A percentile compares a stretch with the other conserved stretches of the same genome.
Evolutionary conservation across 345 rosid species (phyloP).

Genomic region (Psidium guajava): DNA sequence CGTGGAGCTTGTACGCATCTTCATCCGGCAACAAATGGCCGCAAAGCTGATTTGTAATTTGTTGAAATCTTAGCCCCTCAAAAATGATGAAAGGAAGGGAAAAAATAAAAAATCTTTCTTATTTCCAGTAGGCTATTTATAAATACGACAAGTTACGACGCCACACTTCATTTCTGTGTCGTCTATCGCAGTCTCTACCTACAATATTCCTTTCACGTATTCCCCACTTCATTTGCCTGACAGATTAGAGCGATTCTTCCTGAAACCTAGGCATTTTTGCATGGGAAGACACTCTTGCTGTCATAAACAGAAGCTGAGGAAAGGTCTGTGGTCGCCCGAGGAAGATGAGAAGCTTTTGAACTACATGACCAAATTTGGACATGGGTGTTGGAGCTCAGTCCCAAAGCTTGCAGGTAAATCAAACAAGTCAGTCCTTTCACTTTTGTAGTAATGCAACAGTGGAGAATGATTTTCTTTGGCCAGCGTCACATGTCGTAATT

Average conservation of each 20-base stretch:
- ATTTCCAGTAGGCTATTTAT: neutral
- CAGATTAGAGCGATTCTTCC: neutral
- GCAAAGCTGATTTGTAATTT: neutral
- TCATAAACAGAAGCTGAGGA: constrained; percentile 67
- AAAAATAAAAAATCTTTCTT: neutral
- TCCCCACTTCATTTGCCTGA: neutral
- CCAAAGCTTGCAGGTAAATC: constrained; percentile 60
- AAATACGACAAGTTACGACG: neutral
- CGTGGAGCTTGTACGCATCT: neutral
- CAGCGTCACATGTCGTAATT: neutral
- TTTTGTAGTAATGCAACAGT: neutral
- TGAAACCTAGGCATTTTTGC: neutral
- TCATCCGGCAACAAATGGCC: neutral
- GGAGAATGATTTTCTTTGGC: neutral
- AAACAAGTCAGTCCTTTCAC: neutral
- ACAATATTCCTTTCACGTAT: neutral
- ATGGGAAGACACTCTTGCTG: constrained; percentile 89
- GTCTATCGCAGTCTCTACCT: neutral
- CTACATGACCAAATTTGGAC: constrained; percentile 59
- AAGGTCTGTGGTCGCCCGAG: constrained; percentile 89
- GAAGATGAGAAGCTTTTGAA: constrained; percentile 78
- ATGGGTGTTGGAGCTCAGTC: constrained; percentile 88
- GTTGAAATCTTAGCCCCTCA: neutral
- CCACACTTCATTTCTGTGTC: neutral
- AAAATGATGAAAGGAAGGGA: neutral